Evolutionary conservation across 768 basidiomycete genomes (phyloP), one percentile per base, ranked within the genome.

Genomic region (Erythrobasidium yunnanense): DNA sequence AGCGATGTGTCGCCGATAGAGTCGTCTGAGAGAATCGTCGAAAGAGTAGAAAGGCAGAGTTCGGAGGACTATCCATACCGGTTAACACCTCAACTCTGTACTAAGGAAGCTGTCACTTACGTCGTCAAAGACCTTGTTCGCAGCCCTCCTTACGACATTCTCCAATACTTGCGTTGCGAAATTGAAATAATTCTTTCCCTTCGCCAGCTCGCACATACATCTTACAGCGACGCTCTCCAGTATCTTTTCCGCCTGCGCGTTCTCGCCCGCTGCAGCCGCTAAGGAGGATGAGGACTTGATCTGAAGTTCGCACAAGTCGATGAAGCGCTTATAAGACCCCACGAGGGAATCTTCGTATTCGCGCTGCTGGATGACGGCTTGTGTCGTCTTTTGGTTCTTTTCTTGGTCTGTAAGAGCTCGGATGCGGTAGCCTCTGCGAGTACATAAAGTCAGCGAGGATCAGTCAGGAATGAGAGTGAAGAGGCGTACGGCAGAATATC

Each of bases 311-410:
- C 96, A 81, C 47, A 82, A 80, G 57, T 85, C 87, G 69, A 99
- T 81, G 78, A 91, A 97, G 20, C 81, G 79, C 77, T 95, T 91
- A 76, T 99, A 99, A 23, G 85, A 83, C 58, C 80, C 77, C 33
- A 97, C 86, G 62, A 99, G 80, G 25, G 92, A 88, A 76, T 97
- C 90, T 74, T 99, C 95, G 83, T 87, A 97, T 73, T 97, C 95
- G 69, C 95, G 83, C 70, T 87, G 86, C 25, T 84, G 82, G 18
- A 85, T 81, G 6, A 99, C 91, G 79, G 88, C 85, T 77, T 97
- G 93, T 75, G 89, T 84, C 70, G 95, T 90, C 77, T 93, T 95
- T 76, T 91, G 90, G 2, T 84, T 79, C 76, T 87, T 89, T 77
- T 99, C 95, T 70, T 83, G 83, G 55, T 90, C 93, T 5, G 90